Conservation (phyloP, 2,329 filamentous ascomycete genomes). For the Stagonosporopsis cucurbitacearum region DNA sequence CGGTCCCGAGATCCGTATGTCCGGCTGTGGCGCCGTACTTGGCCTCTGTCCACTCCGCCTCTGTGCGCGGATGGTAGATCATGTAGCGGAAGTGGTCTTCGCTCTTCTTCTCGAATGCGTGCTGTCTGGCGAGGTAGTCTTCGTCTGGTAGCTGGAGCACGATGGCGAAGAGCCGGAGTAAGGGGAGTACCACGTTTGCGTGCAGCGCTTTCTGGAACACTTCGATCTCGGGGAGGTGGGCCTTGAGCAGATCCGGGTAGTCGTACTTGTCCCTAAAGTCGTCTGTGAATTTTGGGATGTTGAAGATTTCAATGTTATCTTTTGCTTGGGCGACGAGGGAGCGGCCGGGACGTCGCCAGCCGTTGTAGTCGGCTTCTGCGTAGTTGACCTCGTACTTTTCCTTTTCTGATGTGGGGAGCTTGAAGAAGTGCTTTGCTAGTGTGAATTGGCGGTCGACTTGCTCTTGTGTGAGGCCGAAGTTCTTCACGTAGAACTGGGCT, state of each 20-base stretch:
- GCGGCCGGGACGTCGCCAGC: slow-evolving; percentile 41
- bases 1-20: slow-evolving; percentile 64
- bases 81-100: slow-evolving; percentile 70
- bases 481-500: slow-evolving; percentile 68
- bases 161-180: slow-evolving; percentile 67
- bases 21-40: slow-evolving; percentile 56
- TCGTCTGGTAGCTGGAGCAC: slow-evolving; percentile 67
- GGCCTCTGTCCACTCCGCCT: slow-evolving; percentile 54
- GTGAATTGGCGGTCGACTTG: slow-evolving; percentile 67
- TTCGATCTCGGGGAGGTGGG: slow-evolving; percentile 59
- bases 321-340: slow-evolving; percentile 48
- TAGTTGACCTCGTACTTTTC: slow-evolving; percentile 57
- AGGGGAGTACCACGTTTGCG: slow-evolving; percentile 61
- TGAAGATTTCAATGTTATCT: slow-evolving; percentile 67
- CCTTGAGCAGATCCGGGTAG: slow-evolving; percentile 53
- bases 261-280: slow-evolving; percentile 58
- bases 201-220: slow-evolving; percentile 58
- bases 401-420: slow-evolving; percentile 64
- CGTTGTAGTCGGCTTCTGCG: slow-evolving; percentile 63
- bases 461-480: slow-evolving; percentile 65
- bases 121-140: slow-evolving; percentile 61
- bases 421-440: slow-evolving; percentile 65
- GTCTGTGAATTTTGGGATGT: slow-evolving; percentile 66
- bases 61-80: slow-evolving; percentile 60
- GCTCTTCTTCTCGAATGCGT: slow-evolving; percentile 64